Evolutionary conservation across 805 yeast genomes (phyloP), one percentile per base, ranked within the genome.

Genomic region (Saccharomyces eubayanus): DNA sequence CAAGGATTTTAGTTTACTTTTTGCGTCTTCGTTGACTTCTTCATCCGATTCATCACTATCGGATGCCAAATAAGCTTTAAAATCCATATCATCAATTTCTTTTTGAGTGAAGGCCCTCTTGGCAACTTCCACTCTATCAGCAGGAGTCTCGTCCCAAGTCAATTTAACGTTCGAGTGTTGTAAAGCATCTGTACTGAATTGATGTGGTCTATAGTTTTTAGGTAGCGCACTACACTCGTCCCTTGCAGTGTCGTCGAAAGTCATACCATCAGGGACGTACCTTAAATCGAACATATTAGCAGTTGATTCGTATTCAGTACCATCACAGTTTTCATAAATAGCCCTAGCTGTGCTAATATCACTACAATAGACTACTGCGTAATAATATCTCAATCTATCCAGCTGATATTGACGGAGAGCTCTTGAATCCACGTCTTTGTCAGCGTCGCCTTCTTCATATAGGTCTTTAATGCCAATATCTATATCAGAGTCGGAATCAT

Each of bases 131-230:
- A 82, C 69, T 64, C 99, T 81, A 64, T 90, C 97, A 54, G 83
- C 85, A 6, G 99, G 98, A 0, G 98, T 95, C 72, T 92, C 98
- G 70, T 94, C 99, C 99, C 99, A 94, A 0, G 98, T 91, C 60
- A 94, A 77, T 69, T 89, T 91, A 50, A 94, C 99, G 64, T 91
- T 94, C 14, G 98, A 91, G 66, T 90, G 96, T 68, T 94, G 97
- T 55, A 94, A 76, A 0, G 99, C 99, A 72, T 89, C 97, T 3
- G 99, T 94, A 30, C 88, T 87, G 69, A 94, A 94, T 9, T 78
- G 75, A 24, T 72, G 68, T 20, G 99, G 99, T 60, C 82, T 84
- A 70, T 94, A 94, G 49, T 80, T 80, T 2, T 82, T 72, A 6
- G 98, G 96, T 8, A 90, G 73, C 57, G 80, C 80, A 24, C 74